These are phyloP conservation scores for Alternaria postmessia DNA, from an alignment of 2,329 filamentous ascomycete species.

Conservation along the genomic window DNA sequence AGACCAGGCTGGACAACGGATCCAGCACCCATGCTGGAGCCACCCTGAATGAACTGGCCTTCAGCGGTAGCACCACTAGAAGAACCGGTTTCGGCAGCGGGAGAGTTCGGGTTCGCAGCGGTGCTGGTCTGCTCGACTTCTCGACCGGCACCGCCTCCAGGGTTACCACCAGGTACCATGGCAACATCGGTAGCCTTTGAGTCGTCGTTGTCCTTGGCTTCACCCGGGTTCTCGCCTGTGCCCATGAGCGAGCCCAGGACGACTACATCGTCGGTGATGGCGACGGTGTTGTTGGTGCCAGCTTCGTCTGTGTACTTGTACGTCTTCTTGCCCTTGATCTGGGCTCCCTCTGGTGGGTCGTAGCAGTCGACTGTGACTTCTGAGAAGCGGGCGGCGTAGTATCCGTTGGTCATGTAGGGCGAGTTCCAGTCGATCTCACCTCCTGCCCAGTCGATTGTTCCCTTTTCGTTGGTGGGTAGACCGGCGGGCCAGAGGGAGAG, in stretches of 20 bases:
- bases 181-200: slow-evolving; percentile 47
- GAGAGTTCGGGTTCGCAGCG: not conserved
- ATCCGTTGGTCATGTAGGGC: slow-evolving; percentile 82
- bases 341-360: slow-evolving; percentile 76
- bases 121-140: slow-evolving; percentile 36
- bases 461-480: slow-evolving; percentile 76
- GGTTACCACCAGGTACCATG: slow-evolving; percentile 65
- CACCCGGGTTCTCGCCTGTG: slow-evolving; percentile 76
- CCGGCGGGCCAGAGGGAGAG: slow-evolving; percentile 97
- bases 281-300: slow-evolving; percentile 77
- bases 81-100: slow-evolving; percentile 11
- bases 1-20: slow-evolving; percentile 34
- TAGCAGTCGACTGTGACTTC: slow-evolving; percentile 88
- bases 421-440: slow-evolving; percentile 88
- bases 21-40: slow-evolving; percentile 24
- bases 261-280: slow-evolving; percentile 77
- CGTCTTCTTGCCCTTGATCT: slow-evolving; percentile 65
- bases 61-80: not conserved
- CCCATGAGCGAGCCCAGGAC: slow-evolving; percentile 80
- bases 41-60: slow-evolving; percentile 35
- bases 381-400: slow-evolving; percentile 84
- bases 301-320: slow-evolving; percentile 76
- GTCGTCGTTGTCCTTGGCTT: slow-evolving; percentile 48
- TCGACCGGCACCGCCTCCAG: slow-evolving; percentile 59
- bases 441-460: slow-evolving; percentile 91